Percentiles rank a stretch among this genome's conserved stretches.
These are phyloP conservation scores for Blastobotrys proliferans DNA, from an alignment of 1,139 yeast species.

Conservation along the genomic window DNA sequence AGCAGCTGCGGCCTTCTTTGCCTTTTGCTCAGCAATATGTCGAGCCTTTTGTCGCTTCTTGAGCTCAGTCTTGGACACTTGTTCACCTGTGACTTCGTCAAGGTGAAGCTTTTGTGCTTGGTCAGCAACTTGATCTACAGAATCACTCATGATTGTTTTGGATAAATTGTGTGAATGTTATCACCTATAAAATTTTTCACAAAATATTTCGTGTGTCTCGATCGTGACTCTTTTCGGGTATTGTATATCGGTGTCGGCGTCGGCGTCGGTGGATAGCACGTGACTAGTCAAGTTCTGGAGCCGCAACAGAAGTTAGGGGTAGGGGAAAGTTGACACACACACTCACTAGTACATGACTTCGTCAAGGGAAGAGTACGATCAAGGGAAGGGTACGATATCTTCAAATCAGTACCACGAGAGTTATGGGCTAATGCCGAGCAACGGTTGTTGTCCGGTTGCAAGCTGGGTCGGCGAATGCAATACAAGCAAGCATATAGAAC, in stretches of 20 bases:
- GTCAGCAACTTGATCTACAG: constrained; percentile 61
- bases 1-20: constrained; percentile 72
- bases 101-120: constrained; percentile 80
- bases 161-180: background rate
- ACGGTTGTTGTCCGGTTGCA: constrained; percentile 6
- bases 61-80: constrained; percentile 92
- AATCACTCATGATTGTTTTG: constrained; percentile 29
- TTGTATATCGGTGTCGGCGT: too few species aligned
- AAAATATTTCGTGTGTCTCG: background rate
- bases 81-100: constrained; percentile 95
- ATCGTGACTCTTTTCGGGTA: background rate
- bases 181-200: background rate
- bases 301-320: too few species aligned
- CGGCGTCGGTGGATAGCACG: too few species aligned
- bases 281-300: too few species aligned
- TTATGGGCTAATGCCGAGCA: constrained; percentile 11
- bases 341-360: too few species aligned
- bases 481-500: constrained; percentile 6
- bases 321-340: too few species aligned
- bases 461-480: constrained; percentile 4
- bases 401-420: constrained; percentile 3
- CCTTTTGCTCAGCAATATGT: constrained; percentile 77
- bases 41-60: constrained; percentile 93
- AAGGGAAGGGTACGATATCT: background rate
- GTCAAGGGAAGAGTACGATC: too few species aligned